Conservation (phyloP, 2,329 filamentous ascomycete genomes). For the Sclerotinia subarctica region DNA sequence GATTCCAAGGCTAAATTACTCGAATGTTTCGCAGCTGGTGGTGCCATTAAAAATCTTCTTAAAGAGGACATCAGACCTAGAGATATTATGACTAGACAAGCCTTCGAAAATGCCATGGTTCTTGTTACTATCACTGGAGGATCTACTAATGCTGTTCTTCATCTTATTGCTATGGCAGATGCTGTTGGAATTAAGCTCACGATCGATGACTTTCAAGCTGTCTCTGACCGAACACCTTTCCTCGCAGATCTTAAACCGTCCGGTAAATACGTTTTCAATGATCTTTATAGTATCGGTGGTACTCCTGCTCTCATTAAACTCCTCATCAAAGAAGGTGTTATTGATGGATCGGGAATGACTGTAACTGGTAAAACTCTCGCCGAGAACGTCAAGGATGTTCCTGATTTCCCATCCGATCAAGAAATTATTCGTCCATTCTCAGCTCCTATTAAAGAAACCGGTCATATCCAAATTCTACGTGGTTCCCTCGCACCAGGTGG, state of each 20-base stretch:
- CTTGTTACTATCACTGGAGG: conserved; percentile 79
- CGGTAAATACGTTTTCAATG: conserved; percentile 60
- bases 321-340: conserved; percentile 54
- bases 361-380: conserved; percentile 58
- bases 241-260: conserved; percentile 81
- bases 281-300: conserved; percentile 54
- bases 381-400: conserved; percentile 56
- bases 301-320: conserved; percentile 57
- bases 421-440: conserved; percentile 66
- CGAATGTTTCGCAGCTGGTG: conserved; percentile 70
- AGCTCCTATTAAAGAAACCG: conserved; percentile 67
- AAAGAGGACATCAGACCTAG: conserved; percentile 72
- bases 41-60: conserved; percentile 70
- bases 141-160: conserved; percentile 81
- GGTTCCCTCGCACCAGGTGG: conserved; percentile 68
- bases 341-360: conserved; percentile 58
- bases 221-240: conserved; percentile 76
- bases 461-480: conserved; percentile 70
- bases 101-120: conserved; percentile 83
- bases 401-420: conserved; percentile 65
- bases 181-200: conserved; percentile 77
- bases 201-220: conserved; percentile 81
- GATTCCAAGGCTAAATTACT: conserved; percentile 67
- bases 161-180: conserved; percentile 81
- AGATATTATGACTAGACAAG: conserved; percentile 75